Evolutionary conservation across 2,329 filamentous ascomycete genomes (phyloP).

Genomic region (Xylariaceae sp.): DNA sequence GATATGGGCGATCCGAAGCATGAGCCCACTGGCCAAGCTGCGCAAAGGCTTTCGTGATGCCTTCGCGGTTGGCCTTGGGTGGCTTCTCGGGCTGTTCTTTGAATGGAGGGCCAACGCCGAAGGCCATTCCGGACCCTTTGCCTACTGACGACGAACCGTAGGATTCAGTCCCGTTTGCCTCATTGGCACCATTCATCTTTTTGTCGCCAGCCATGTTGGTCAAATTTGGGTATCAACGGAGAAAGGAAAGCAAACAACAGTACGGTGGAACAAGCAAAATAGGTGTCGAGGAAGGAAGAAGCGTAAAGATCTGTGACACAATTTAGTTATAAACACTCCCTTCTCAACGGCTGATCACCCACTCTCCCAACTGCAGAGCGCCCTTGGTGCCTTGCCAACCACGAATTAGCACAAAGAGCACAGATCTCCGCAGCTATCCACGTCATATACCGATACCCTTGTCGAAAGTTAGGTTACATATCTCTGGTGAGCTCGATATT

Average conservation of each 20-base stretch:
- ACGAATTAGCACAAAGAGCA: not conserved
- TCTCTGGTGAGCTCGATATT: constrained; percentile 1
- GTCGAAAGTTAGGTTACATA: constrained; percentile 7
- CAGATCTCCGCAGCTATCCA: not conserved
- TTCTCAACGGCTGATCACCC: constrained; percentile 1
- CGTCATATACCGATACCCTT: constrained; percentile 3
- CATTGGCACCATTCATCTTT: constrained; percentile 16
- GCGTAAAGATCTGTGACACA: not conserved
- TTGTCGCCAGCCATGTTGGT: constrained; percentile 28
- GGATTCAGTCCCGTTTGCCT: constrained; percentile 23
- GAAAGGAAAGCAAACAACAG: not conserved
- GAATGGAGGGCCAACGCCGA: constrained; percentile 27
- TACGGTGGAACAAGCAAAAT: not conserved
- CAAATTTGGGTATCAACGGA: constrained; percentile 22
- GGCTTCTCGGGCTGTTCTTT: constrained; percentile 31
- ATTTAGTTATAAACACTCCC: constrained; percentile 21
- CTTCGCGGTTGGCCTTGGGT: constrained; percentile 42
- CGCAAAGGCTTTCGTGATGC: constrained; percentile 44
- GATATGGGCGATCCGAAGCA: constrained; percentile 66
- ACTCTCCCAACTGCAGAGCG: constrained; percentile 6
- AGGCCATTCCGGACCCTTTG: constrained; percentile 21
- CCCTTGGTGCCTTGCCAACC: constrained; percentile 20
- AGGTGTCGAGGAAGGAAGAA: not conserved
- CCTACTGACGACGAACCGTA: constrained; percentile 24
- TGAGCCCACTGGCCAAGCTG: constrained; percentile 46